Evolutionary conservation across 108 stramenopile species (phyloP).

Genomic region (Discostella stelligeroides): DNA sequence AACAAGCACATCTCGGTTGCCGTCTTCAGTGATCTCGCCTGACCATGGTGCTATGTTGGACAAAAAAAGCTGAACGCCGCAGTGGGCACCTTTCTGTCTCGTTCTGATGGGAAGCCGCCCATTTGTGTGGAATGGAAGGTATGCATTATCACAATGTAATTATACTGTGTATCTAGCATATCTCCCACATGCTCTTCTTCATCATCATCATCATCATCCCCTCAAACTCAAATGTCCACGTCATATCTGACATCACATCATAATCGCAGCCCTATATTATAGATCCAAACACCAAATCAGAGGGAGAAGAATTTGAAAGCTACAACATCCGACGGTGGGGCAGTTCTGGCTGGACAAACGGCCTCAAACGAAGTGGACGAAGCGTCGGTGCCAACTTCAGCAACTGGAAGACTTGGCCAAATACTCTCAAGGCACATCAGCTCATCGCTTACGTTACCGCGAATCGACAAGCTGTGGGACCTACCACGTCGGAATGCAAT

Average conservation of each 20-base stretch:
- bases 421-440: constrained; percentile 75
- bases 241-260: too few species aligned
- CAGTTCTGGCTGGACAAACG: constrained; percentile 64
- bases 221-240: too few species aligned
- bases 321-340: constrained; percentile 80
- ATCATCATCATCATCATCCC: background rate
- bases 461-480: background rate
- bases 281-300: constrained; percentile 60
- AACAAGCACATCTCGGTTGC: constrained; percentile 39
- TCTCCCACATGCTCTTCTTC: too few species aligned
- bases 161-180: too few species aligned
- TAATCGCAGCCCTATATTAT: constrained; percentile 66
- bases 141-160: too few species aligned
- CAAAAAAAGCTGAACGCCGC: constrained; percentile 69
- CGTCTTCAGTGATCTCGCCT: constrained; percentile 73
- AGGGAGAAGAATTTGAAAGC: constrained; percentile 71
- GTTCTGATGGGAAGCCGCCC: constrained; percentile 19
- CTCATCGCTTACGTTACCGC: constrained; percentile 47
- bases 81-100: constrained; percentile 43
- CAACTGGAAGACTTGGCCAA: constrained; percentile 81
- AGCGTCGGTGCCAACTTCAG: constrained; percentile 70
- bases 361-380: constrained; percentile 58
- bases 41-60: constrained; percentile 84
- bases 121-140: constrained; percentile 66
- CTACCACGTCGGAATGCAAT: constrained; percentile 48